These are phyloP conservation scores for Monilinia laxa DNA, from an alignment of 2,329 filamentous ascomycete species.

Conservation along the genomic window DNA sequence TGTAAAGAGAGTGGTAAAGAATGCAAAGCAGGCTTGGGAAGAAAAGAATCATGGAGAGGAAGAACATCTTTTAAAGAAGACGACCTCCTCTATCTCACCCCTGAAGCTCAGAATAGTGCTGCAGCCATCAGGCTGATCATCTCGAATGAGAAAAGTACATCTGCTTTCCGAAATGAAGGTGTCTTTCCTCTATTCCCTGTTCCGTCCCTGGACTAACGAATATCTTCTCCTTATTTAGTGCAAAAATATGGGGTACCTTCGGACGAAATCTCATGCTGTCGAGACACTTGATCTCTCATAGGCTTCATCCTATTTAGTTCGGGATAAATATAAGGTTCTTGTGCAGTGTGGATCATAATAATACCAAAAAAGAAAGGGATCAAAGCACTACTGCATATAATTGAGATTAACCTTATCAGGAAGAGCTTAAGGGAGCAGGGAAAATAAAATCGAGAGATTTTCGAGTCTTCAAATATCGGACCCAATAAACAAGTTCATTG, in stretches of 20 bases:
- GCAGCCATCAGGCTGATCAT: slow-evolving; percentile 15
- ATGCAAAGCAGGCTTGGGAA: slow-evolving; percentile 17
- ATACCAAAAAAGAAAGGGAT: not conserved
- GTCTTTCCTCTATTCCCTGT: slow-evolving; percentile 13
- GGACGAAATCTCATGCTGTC: not conserved
- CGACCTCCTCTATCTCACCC: not conserved
- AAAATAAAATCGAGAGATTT: not conserved
- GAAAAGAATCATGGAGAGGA: slow-evolving; percentile 10
- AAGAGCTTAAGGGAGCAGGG: not conserved
- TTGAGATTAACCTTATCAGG: not conserved
- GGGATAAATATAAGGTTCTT: not conserved
- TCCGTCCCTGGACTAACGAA: not conserved
- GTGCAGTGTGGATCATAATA: not conserved
- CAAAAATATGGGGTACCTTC: slow-evolving; percentile 13
- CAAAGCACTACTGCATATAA: not conserved
- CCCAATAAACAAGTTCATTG: not conserved
- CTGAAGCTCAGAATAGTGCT: not conserved
- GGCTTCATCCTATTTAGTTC: not conserved
- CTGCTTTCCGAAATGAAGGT: slow-evolving; percentile 22
- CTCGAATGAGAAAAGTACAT: slow-evolving; percentile 9
- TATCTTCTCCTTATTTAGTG: slow-evolving; percentile 12
- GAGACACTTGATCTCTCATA: slow-evolving; percentile 5
- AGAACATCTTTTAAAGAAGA: slow-evolving; percentile 21
- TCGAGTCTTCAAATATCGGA: not conserved
- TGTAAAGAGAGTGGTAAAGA: slow-evolving; percentile 22